Percentiles rank a stretch among this genome's conserved stretches.
These are phyloP conservation scores for Aspergillus funiculosus DNA, from an alignment of 495 filamentous ascomycete species.

Conservation along the genomic window DNA sequence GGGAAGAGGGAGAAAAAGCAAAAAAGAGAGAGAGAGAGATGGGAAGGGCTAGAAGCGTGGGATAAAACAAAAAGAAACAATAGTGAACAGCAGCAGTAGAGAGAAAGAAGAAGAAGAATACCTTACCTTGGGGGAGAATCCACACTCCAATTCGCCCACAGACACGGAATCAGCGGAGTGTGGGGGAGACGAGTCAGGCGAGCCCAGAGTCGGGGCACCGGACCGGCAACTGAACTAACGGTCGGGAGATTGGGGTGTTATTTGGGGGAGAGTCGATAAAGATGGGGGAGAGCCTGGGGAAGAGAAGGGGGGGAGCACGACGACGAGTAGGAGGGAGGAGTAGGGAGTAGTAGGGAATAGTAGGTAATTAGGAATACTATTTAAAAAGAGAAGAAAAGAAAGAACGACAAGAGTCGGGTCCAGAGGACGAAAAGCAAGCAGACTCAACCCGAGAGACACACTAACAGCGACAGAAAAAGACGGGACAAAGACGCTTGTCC, in stretches of 20 bases:
- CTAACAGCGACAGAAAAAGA: too few relatives aligned
- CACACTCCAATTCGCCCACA: too few relatives aligned
- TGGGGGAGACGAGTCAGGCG: slow-evolving; percentile 33
- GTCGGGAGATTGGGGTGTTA: too few relatives aligned
- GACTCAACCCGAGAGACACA: too few relatives aligned
- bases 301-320: background rate
- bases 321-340: background rate
- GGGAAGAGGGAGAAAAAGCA: slow-evolving; percentile 1
- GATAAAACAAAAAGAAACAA: slow-evolving; percentile 6
- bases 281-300: background rate
- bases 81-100: background rate
- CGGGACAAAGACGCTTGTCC: background rate
- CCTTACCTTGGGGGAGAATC: slow-evolving; percentile 1
- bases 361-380: slow-evolving; percentile 1
- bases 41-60: too few relatives aligned
- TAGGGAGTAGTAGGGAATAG: background rate
- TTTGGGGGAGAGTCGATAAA: slow-evolving; percentile 3
- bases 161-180: slow-evolving; percentile 33
- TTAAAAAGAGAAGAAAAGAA: slow-evolving; percentile 4
- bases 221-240: slow-evolving; percentile 29
- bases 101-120: slow-evolving; percentile 12
- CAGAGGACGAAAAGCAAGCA: background rate
- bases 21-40: slow-evolving; percentile 1
- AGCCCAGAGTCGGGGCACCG: slow-evolving; percentile 32
- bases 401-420: background rate